These are phyloP conservation scores for Boechera divaricarpa DNA, from an alignment of 345 rosid species.

Conservation along the genomic window DNA sequence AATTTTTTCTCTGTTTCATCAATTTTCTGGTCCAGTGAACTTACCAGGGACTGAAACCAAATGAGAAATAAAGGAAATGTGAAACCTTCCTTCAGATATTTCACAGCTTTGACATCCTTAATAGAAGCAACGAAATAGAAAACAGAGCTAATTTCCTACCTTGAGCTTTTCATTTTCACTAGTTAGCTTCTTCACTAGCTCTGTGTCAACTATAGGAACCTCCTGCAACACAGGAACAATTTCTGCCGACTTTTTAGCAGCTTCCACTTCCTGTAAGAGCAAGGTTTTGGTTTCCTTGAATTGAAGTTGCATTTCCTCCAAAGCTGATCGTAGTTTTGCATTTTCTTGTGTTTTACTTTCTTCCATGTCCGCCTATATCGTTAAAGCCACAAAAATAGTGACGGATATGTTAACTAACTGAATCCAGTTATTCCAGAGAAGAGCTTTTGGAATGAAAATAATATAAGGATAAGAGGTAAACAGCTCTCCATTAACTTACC, in stretches of 20 bases:
- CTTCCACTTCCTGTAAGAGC: slow-evolving; percentile 70
- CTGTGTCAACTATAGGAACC: slow-evolving; percentile 76
- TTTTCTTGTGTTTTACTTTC: slow-evolving; percentile 90
- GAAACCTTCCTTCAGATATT: slow-evolving; percentile 33
- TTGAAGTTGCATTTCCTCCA: slow-evolving; percentile 73
- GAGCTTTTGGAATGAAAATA: slow-evolving; percentile 5
- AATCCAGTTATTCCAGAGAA: slow-evolving; percentile 10
- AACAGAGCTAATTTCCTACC: slow-evolving; percentile 50
- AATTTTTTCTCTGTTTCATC: slow-evolving; percentile 81
- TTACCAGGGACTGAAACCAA: slow-evolving; percentile 66
- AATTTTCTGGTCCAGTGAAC: slow-evolving; percentile 82
- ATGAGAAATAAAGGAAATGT: slow-evolving; percentile 30
- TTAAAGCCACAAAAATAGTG: slow-evolving; percentile 28
- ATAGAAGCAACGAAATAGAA: background rate
- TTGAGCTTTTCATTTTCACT: slow-evolving; percentile 86
- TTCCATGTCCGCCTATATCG: slow-evolving; percentile 77
- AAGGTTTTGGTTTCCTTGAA: slow-evolving; percentile 77
- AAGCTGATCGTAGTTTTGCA: slow-evolving; percentile 73
- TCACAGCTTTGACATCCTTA: slow-evolving; percentile 26
- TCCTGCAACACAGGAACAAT: slow-evolving; percentile 76
- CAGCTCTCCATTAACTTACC: slow-evolving; percentile 48
- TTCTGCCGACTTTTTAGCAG: slow-evolving; percentile 70
- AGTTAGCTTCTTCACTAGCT: slow-evolving; percentile 69
- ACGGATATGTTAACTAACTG: background rate
- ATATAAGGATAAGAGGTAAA: background rate